Evolutionary conservation across 768 basidiomycete species (phyloP).

Genomic region (Boletus vermiculosoides): DNA sequence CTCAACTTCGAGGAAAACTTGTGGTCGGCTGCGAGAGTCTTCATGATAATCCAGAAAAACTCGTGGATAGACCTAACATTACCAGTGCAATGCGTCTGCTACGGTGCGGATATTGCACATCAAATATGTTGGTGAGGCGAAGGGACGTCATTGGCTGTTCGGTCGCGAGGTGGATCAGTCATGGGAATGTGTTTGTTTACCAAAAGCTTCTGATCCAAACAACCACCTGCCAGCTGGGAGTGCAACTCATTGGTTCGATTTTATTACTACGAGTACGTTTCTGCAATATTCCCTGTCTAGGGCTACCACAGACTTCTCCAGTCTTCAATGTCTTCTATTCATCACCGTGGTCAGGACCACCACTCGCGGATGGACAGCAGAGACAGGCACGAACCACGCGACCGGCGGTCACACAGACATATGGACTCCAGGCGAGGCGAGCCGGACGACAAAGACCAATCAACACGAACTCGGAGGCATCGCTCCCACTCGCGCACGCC

Average conservation of each 20-base stretch:
- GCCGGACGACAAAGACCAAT: constrained; percentile 5
- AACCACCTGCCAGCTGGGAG: constrained; percentile 9
- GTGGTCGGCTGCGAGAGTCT: constrained; percentile 22
- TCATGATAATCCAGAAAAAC: constrained; percentile 14
- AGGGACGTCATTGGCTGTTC: constrained; percentile 20
- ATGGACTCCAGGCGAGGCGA: constrained; percentile 14
- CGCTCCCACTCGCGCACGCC: constrained; percentile 27
- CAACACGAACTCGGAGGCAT: constrained; percentile 1
- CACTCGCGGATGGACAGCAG: constrained; percentile 11
- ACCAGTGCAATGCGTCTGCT: constrained; percentile 15
- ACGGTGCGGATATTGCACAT: constrained; percentile 31
- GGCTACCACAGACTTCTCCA: neutral
- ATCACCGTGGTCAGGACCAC: constrained; percentile 23
- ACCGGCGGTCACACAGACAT: constrained; percentile 19
- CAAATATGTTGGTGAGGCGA: constrained; percentile 11
- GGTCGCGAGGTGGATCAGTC: constrained; percentile 18
- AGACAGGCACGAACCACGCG: constrained; percentile 18
- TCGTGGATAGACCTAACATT: constrained; percentile 15
- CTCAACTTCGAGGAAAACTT: constrained; percentile 24
- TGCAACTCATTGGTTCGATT: neutral
- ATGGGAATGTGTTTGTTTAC: constrained; percentile 24
- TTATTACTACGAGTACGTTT: neutral
- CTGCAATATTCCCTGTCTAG: neutral
- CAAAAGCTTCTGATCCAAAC: constrained; percentile 31
- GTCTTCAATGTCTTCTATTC: constrained; percentile 21